phyloP scores from a whole-genome alignment of 257 asterid genomes.

The Eustoma russellianum region DNA sequence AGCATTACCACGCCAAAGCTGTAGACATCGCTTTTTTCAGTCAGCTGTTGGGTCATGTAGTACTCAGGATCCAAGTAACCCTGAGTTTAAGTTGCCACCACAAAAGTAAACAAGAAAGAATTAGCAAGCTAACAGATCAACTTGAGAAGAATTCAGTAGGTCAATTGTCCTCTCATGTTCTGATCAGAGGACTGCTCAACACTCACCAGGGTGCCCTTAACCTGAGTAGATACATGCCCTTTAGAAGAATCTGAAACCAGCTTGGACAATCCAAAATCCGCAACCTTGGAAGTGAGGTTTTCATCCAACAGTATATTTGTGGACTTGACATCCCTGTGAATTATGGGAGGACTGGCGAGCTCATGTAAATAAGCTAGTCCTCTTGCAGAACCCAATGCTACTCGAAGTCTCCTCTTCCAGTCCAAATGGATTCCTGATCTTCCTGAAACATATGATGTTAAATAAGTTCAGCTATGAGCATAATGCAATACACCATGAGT shows the following conservation, averaged over 20 bases:
- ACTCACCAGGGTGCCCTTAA: conserved; percentile 85
- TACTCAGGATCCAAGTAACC: conserved; percentile 95
- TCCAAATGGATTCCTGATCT: conserved; percentile 61
- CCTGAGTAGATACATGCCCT: conserved; percentile 94
- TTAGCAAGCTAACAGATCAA: too few relatives aligned
- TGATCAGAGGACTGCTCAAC: not conserved
- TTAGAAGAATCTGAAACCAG: conserved; percentile 70
- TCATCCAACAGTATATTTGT: conserved; percentile 76
- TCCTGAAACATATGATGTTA: conserved; percentile 28
- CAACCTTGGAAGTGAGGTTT: conserved; percentile 82
- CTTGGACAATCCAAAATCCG: conserved; percentile 91
- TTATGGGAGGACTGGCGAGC: conserved; percentile 89
- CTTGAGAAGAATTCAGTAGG: too few relatives aligned
- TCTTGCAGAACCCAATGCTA: conserved; percentile 87
- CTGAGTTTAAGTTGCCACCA: conserved; percentile 21
- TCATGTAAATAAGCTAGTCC: conserved; percentile 91
- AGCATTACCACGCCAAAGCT: conserved; percentile 97
- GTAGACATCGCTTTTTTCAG: conserved; percentile 89
- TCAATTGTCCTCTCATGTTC: too few relatives aligned
- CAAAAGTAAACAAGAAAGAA: too few relatives aligned
- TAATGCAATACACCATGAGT: too few relatives aligned
- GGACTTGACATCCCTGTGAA: conserved; percentile 85
- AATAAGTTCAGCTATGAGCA: too few relatives aligned
- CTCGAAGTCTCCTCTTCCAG: conserved; percentile 77
- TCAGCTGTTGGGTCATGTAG: conserved; percentile 89